Conservation (phyloP, 1,284 basidiomycete species). For the Wolfiporia cocos region DNA sequence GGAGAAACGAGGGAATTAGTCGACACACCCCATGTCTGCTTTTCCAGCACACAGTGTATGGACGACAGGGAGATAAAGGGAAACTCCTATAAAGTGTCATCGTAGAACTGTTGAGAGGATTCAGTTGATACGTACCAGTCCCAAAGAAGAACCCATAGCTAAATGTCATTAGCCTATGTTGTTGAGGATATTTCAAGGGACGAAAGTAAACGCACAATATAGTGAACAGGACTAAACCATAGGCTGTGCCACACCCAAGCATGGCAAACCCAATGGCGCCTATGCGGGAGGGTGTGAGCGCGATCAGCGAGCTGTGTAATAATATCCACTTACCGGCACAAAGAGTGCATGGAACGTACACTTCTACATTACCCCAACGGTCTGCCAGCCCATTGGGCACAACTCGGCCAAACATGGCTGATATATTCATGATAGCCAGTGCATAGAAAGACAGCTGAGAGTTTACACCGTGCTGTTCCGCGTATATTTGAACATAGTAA, state of each 20-base stretch:
- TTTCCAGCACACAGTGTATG: not conserved
- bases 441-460: constrained; percentile 16
- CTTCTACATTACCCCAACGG: constrained; percentile 17
- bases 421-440: constrained; percentile 21
- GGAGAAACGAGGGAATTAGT: not conserved
- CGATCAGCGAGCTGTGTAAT: not conserved
- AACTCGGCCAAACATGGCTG: constrained; percentile 20
- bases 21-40: constrained; percentile 2
- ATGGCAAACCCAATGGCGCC: constrained; percentile 18
- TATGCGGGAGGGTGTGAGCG: constrained; percentile 3
- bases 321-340: not conserved
- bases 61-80: constrained; percentile 4
- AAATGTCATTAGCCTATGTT: not conserved
- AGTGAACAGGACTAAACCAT: constrained; percentile 20
- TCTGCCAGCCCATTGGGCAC: constrained; percentile 19
- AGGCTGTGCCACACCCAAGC: constrained; percentile 17
- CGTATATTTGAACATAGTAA: constrained; percentile 23
- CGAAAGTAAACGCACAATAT: constrained; percentile 8
- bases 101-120: not conserved
- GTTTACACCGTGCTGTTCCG: constrained; percentile 15
- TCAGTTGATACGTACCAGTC: not conserved
- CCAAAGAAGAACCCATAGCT: constrained; percentile 22
- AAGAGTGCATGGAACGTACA: constrained; percentile 12
- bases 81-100: not conserved
- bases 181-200: not conserved